These are phyloP conservation scores for Iberis pinnata DNA, from an alignment of 345 rosid species.

Conservation along the genomic window DNA sequence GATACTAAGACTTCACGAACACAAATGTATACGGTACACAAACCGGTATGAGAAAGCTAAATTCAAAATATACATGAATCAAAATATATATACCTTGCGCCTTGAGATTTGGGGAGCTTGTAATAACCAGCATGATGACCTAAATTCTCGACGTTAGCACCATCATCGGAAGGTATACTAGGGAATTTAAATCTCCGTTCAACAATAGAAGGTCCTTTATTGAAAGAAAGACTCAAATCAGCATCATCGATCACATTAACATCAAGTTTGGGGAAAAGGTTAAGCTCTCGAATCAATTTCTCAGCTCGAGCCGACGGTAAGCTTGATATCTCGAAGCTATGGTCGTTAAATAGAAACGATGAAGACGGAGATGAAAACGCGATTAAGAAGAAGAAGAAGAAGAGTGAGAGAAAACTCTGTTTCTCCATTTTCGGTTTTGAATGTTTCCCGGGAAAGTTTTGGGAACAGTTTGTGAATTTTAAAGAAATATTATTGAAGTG, in stretches of 20 bases:
- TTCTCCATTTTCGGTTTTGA: slow-evolving; percentile 38
- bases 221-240: slow-evolving; percentile 13
- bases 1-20: too few species aligned
- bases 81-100: slow-evolving; percentile 50
- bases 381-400: slow-evolving; percentile 25
- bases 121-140: slow-evolving; percentile 98
- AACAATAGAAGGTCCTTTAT: slow-evolving; percentile 35
- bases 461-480: slow-evolving; percentile 13
- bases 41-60: too few species aligned
- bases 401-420: slow-evolving; percentile 16
- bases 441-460: slow-evolving; percentile 16
- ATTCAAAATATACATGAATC: background rate
- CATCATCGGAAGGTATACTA: slow-evolving; percentile 30
- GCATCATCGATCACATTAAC: slow-evolving; percentile 43
- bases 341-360: slow-evolving; percentile 30
- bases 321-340: slow-evolving; percentile 33
- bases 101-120: slow-evolving; percentile 63
- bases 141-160: slow-evolving; percentile 50
- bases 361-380: slow-evolving; percentile 23
- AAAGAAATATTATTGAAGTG: background rate
- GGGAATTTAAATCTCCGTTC: slow-evolving; percentile 72
- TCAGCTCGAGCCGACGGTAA: slow-evolving; percentile 64
- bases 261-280: slow-evolving; percentile 66
- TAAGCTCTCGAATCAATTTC: slow-evolving; percentile 77
- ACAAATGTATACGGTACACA: too few species aligned